Base-by-base conservation (phyloP, 192 early-diverging fungal species). In the Mortierella antarctica region DNA sequence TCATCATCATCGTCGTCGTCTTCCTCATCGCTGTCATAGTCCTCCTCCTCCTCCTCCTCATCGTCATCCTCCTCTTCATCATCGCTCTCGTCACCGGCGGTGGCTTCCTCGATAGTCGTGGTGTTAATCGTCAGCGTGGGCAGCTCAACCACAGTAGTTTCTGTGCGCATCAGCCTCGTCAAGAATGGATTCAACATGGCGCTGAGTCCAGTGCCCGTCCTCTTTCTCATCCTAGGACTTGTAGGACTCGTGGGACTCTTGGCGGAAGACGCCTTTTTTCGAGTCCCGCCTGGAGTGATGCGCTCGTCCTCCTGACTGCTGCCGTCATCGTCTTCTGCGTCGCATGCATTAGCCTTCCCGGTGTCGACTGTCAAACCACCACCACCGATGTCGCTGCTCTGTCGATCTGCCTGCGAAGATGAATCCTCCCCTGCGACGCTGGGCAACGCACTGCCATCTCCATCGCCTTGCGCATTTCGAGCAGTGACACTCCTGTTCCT, bases 61-160 rank as follows among this genome's bases (percentile, higher is more conserved):
- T 58, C 55, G 15, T 71, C 68, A 23, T 71, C 63, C n/a, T 65
- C 68, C 7, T 66, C 47, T 17, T 65, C 62, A 18, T 71, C 69
- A 18, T 79, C 64, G 5, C 50, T 46, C 2, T 79, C 69, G 21
- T 67, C 56, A 20, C 67, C 68, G 3, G 57, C 65, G 1, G 67
- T 45, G 0, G 74, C 62, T 55, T 70, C 62, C 23, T 78, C 74
- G 17, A 80, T 61, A 2, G 70, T 80, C 18, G 70, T 80, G 5
- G 77, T 80, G 60, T 80, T 80, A 53, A 80, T 80, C 4, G 77
- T 80, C 45, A 80, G 41, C 4, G 69, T 80, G 2, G 77, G 77
- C 5, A 80, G 20, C 9, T 80, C 77, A 10, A 72, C 50, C 3
- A 80, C 77, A 3, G 77, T 80, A 2, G 69, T 70, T 31, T 80